Conservation (phyloP, 169 alveolate species). For the Eimeria acervulina region DNA sequence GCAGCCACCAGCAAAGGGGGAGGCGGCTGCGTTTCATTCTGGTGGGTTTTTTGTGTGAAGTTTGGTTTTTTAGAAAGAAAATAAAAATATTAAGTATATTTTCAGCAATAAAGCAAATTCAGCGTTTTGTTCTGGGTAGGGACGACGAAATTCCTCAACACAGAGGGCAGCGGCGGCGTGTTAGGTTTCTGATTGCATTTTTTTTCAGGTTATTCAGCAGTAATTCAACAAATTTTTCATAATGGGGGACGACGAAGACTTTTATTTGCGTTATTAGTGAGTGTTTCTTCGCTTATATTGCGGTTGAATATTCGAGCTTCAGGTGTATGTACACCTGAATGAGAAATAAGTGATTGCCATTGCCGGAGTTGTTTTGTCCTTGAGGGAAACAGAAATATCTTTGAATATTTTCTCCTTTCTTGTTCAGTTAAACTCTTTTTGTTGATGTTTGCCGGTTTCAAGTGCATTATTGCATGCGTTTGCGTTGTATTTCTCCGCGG, state of each 20-base stretch:
- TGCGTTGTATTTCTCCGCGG: neutral
- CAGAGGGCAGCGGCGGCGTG: too few relatives aligned
- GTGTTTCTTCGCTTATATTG: neutral
- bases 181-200: neutral
- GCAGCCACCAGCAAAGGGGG: too few relatives aligned
- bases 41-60: neutral
- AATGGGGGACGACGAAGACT: constrained; percentile 80
- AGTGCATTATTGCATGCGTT: neutral
- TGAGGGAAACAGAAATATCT: too few relatives aligned
- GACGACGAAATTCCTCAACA: neutral
- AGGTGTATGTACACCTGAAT: neutral
- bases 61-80: neutral
- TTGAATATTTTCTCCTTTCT: too few relatives aligned
- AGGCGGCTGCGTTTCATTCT: neutral
- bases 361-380: too few relatives aligned
- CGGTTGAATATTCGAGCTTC: neutral
- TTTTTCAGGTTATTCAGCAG: neutral
- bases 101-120: too few relatives aligned
- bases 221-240: neutral
- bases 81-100: too few relatives aligned
- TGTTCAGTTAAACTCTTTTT: too few relatives aligned
- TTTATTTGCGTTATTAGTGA: constrained; percentile 83
- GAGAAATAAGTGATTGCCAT: neutral
- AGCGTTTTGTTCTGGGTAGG: neutral
- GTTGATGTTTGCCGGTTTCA: neutral